phyloP scores from a whole-genome alignment of 306 rosid species.

The Datisca glomerata region DNA sequence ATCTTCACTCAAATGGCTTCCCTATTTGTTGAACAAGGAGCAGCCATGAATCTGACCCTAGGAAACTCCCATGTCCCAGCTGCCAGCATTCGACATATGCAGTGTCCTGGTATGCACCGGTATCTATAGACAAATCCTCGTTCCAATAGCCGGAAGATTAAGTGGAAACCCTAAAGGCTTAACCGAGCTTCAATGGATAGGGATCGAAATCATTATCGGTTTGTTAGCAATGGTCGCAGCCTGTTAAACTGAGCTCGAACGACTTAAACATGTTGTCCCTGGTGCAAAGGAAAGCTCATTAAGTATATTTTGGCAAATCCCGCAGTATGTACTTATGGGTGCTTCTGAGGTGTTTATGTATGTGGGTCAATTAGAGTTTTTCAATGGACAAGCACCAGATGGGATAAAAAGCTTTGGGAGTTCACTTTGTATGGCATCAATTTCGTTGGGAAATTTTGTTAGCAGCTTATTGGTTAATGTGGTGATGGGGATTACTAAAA shows the following conservation, averaged over 20 bases:
- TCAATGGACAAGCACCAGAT: conserved; percentile 64
- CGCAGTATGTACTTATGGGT: conserved; percentile 55
- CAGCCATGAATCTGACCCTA: conserved; percentile 35
- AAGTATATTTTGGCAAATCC: conserved; percentile 66
- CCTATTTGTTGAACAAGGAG: conserved; percentile 73
- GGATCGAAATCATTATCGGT: conserved; percentile 52
- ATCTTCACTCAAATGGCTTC: conserved; percentile 80
- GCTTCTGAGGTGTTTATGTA: conserved; percentile 72
- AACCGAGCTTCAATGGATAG: conserved; percentile 62
- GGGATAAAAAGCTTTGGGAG: conserved; percentile 80
- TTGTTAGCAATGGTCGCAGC: conserved; percentile 53
- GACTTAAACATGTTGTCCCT: conserved; percentile 31
- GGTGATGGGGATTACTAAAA: conserved; percentile 44
- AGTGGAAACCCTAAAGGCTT: conserved; percentile 31
- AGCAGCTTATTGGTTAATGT: conserved; percentile 41
- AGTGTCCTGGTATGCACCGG: conserved; percentile 47
- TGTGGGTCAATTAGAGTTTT: conserved; percentile 64
- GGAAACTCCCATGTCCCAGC: conserved; percentile 45
- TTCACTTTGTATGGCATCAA: conserved; percentile 71
- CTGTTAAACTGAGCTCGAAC: conserved; percentile 35
- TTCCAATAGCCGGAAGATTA: conserved; percentile 35
- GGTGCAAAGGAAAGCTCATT: conserved; percentile 32
- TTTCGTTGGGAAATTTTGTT: conserved; percentile 57
- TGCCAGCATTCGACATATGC: conserved; percentile 52
- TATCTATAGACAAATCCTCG: conserved; percentile 32